A percentile compares a stretch with the other conserved stretches of the same genome.
phyloP scores from a whole-genome alignment of 2,329 filamentous ascomycete genomes.

The Acrocalymma vagum region DNA sequence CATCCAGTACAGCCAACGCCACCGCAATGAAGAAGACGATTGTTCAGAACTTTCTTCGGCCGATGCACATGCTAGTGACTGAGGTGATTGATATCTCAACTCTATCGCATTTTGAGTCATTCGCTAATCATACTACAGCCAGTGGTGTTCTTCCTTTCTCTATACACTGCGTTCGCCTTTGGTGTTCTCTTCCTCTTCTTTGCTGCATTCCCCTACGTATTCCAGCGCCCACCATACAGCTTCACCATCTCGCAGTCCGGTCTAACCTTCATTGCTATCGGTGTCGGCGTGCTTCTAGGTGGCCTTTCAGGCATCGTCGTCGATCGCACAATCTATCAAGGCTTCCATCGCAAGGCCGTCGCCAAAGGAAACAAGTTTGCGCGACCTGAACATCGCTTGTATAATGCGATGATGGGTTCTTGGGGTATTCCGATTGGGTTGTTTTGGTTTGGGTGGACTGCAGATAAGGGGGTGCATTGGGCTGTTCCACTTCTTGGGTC shows the following conservation, averaged over 20 bases:
- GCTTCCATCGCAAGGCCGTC: conserved; percentile 33
- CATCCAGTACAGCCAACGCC: conserved; percentile 9
- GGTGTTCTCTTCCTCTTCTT: conserved; percentile 47
- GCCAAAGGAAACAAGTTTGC: conserved; percentile 38
- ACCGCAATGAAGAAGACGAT: conserved; percentile 33
- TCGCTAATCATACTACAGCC: conserved; percentile 23
- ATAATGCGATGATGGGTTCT: conserved; percentile 67
- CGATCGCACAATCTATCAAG: conserved; percentile 49
- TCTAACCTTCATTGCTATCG: conserved; percentile 43
- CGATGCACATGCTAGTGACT: conserved; percentile 55
- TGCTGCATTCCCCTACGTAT: conserved; percentile 43
- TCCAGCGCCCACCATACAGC: conserved; percentile 37
- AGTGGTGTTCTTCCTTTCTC: conserved; percentile 42
- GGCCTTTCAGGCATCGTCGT: conserved; percentile 40
- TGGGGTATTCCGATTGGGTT: conserved; percentile 61
- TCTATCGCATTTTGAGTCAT: not conserved
- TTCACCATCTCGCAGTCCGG: conserved; percentile 40
- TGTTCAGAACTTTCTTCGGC: conserved; percentile 57
- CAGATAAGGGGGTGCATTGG: conserved; percentile 57
- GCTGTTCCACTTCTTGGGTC: conserved; percentile 61
- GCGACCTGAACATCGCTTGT: conserved; percentile 66
- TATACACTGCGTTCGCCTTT: conserved; percentile 47
- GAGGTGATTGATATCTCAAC: conserved; percentile 29
- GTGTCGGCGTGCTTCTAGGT: conserved; percentile 37
- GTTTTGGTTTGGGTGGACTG: conserved; percentile 70